Percentiles rank a stretch among this genome's conserved stretches.
phyloP scores from a whole-genome alignment of 768 basidiomycete species.

The Mycena leptocephala region DNA sequence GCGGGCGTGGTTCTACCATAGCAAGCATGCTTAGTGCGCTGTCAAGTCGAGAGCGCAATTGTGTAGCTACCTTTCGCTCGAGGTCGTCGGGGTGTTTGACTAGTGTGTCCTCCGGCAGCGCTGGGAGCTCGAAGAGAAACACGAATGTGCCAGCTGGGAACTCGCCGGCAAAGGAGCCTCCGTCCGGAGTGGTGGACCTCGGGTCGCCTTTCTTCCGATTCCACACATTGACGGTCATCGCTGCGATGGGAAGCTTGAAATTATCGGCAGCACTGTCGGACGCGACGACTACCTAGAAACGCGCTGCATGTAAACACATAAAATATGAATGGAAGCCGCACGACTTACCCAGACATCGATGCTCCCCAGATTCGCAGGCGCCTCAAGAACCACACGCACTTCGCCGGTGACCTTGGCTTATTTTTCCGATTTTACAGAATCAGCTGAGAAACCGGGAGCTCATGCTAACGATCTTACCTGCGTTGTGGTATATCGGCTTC shows the following conservation, averaged over 20 bases:
- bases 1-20: constrained; percentile 15
- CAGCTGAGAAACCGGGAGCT: background rate
- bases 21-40: background rate
- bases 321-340: background rate
- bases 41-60: background rate
- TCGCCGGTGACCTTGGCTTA: constrained; percentile 23
- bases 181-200: background rate
- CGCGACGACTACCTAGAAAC: background rate
- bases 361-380: constrained; percentile 13
- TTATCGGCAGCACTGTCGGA: constrained; percentile 24
- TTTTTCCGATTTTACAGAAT: too few species aligned
- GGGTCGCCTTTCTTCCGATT: constrained; percentile 27
- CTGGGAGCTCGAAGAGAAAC: constrained; percentile 28
- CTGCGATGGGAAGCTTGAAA: background rate
- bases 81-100: constrained; percentile 22
- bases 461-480: background rate
- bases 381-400: constrained; percentile 21
- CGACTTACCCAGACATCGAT: constrained; percentile 28
- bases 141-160: constrained; percentile 24
- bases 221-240: constrained; percentile 25
- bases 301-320: background rate
- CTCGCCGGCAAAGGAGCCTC: constrained; percentile 15
- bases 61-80: background rate
- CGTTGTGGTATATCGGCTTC: constrained; percentile 33
- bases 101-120: constrained; percentile 15